Evolutionary conservation across 2,329 filamentous ascomycete species (phyloP).

Genomic region (Fusarium compactum): DNA sequence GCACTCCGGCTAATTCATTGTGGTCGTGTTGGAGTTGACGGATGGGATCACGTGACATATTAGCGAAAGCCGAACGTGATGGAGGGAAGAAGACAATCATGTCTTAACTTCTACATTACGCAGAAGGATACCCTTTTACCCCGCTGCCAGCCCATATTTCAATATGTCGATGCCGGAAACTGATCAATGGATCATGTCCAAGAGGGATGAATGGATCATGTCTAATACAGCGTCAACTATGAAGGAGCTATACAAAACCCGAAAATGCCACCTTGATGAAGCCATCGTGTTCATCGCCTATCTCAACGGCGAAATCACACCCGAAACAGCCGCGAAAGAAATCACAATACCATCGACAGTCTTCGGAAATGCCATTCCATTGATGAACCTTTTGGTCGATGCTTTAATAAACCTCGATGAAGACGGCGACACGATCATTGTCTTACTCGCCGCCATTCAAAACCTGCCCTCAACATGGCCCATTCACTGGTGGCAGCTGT

Average conservation of each 20-base stretch:
- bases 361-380: too few relatives aligned
- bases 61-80: too few relatives aligned
- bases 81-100: too few relatives aligned
- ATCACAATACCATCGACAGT: not conserved
- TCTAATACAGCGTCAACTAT: not conserved
- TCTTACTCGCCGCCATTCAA: not conserved
- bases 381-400: not conserved
- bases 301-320: not conserved
- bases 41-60: too few relatives aligned
- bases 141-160: too few relatives aligned
- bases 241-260: too few relatives aligned
- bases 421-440: conserved; percentile 3
- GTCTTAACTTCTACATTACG: too few relatives aligned
- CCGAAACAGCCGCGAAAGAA: not conserved
- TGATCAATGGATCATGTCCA: not conserved
- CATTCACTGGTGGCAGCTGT: too few relatives aligned
- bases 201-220: not conserved
- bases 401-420: not conserved
- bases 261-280: conserved; percentile 6
- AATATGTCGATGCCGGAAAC: accelerated
- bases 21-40: too few relatives aligned
- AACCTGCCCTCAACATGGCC: too few relatives aligned
- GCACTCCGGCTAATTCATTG: too few relatives aligned
- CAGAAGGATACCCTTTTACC: too few relatives aligned
- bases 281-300: conserved; percentile 5